A percentile compares a stretch with the other conserved stretches of the same genome.
Evolutionary conservation across 148 eudicot genomes (phyloP).

Genomic region (Pharnaceum exiguum): DNA sequence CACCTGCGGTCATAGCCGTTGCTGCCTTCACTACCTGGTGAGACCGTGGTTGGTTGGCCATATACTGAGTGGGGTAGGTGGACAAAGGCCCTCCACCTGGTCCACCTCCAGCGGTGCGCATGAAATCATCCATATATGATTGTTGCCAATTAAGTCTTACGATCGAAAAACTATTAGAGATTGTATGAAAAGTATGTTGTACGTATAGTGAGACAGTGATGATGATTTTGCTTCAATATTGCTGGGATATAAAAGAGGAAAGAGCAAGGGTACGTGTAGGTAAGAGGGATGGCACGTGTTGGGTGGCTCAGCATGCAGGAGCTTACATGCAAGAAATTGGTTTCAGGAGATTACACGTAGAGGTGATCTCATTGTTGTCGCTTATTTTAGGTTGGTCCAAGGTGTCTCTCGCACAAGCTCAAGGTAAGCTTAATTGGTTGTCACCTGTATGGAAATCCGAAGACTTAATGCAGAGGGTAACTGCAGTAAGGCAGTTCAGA

Average conservation of each 20-base stretch:
- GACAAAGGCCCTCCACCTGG: constrained; percentile 1
- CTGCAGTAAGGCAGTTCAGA: too few species aligned
- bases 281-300: constrained; percentile 33
- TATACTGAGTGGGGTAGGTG: constrained; percentile 11
- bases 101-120: neutral
- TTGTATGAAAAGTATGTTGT: too few species aligned
- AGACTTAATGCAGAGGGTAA: too few species aligned
- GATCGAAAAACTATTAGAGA: too few species aligned
- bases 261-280: constrained; percentile 34
- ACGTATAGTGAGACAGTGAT: too few species aligned
- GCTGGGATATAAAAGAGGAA: constrained; percentile 9
- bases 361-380: too few species aligned
- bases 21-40: constrained; percentile 48
- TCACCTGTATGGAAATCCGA: too few species aligned
- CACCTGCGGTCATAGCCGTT: constrained; percentile 39
- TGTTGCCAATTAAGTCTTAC: neutral
- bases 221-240: neutral
- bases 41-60: constrained; percentile 22
- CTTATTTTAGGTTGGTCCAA: too few species aligned
- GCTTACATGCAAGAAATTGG: constrained; percentile 13
- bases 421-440: too few species aligned
- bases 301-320: constrained; percentile 27
- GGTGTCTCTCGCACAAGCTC: too few species aligned
- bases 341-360: constrained; percentile 4
- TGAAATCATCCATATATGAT: constrained; percentile 14